Evolutionary conservation across 1,284 basidiomycete genomes (phyloP).

Genomic region (Trichosporon ovoides): DNA sequence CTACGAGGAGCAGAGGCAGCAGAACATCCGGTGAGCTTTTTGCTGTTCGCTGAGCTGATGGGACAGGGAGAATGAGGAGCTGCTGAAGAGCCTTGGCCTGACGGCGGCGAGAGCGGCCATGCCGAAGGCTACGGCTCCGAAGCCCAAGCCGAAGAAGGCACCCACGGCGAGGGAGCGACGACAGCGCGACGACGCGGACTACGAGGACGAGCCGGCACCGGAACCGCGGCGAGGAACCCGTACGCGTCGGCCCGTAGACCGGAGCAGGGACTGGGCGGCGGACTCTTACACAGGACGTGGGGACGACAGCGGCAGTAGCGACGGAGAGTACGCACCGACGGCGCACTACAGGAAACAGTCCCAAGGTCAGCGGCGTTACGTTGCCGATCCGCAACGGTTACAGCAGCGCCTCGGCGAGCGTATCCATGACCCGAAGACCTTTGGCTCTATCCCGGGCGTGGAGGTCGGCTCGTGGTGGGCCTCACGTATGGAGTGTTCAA

Average conservation of each 20-base stretch:
- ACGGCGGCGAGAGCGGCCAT: conserved; percentile 1
- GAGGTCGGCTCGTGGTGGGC: conserved; percentile 39
- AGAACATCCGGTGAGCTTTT: conserved; percentile 32
- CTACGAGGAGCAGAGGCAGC: conserved; percentile 25
- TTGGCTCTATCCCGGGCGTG: conserved; percentile 38
- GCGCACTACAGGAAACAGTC: neutral
- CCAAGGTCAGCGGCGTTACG: neutral
- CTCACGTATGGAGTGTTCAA: conserved; percentile 37
- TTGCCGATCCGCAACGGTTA: conserved; percentile 18
- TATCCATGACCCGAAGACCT: conserved; percentile 34
- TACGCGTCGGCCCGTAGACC: neutral
- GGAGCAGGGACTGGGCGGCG: too few species aligned
- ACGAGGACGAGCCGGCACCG: neutral
- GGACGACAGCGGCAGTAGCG: conserved; percentile 3
- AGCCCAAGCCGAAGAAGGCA: conserved; percentile 9
- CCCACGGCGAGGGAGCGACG: neutral
- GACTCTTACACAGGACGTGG: neutral
- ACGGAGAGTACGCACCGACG: conserved; percentile 16
- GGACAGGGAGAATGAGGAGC: conserved; percentile 36
- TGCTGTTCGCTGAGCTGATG: neutral
- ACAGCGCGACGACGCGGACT: conserved; percentile 4
- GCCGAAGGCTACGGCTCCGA: conserved; percentile 6
- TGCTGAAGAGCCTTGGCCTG: conserved; percentile 35
- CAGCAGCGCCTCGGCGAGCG: conserved; percentile 29
- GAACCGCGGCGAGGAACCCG: neutral